Evolutionary conservation across 768 basidiomycete species (phyloP).

Genomic region (Agaricus sinodeliciosus): DNA sequence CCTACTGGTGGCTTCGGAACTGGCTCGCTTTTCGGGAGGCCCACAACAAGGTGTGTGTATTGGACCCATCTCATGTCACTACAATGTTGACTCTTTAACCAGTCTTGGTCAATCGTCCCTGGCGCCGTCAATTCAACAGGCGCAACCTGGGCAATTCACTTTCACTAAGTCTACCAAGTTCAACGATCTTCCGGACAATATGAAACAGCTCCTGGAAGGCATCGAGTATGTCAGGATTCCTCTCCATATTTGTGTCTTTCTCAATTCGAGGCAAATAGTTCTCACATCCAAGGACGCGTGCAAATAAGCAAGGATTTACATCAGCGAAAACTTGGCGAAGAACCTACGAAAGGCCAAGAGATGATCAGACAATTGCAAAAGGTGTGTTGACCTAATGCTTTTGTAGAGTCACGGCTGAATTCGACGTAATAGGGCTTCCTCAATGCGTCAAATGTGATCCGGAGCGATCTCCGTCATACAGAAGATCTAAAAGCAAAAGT

Average conservation of each 20-base stretch:
- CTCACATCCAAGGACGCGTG: conserved; percentile 68
- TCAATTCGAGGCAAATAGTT: conserved; percentile 27
- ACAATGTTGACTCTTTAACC: background rate
- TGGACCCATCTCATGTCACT: background rate
- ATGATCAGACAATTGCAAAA: conserved; percentile 62
- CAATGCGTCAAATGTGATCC: conserved; percentile 53
- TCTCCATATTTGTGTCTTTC: conserved; percentile 1
- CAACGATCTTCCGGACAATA: conserved; percentile 71
- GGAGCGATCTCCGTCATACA: conserved; percentile 58
- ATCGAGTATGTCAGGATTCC: conserved; percentile 52
- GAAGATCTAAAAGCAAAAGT: conserved; percentile 69
- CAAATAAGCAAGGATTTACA: conserved; percentile 79
- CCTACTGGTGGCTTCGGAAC: conserved; percentile 10
- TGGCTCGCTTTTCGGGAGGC: conserved; percentile 15
- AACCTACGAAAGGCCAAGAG: conserved; percentile 67
- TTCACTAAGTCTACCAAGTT: conserved; percentile 66
- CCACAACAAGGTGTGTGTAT: background rate
- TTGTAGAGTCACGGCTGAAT: background rate
- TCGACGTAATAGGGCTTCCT: conserved; percentile 48
- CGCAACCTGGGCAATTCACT: conserved; percentile 19
- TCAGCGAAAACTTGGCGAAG: conserved; percentile 68
- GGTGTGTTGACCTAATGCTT: conserved; percentile 25
- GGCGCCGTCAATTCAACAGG: conserved; percentile 13
- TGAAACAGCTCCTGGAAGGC: conserved; percentile 56
- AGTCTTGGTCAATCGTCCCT: background rate